Conservation (phyloP, 371 early-diverging fungal genomes). For the Haplosporangium sp. region DNA sequence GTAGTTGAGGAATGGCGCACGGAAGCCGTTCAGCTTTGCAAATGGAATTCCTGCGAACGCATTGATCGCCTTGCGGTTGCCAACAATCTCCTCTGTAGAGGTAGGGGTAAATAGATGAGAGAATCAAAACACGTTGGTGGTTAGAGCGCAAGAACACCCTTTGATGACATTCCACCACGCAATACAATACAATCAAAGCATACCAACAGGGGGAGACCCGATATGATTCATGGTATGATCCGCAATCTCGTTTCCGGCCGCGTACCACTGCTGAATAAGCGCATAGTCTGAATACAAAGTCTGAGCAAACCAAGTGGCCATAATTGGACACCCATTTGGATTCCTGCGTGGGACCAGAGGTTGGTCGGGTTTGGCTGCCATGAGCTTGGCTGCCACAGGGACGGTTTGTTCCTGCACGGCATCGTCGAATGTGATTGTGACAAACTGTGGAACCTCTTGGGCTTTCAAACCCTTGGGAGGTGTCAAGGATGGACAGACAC, state of each 20-base stretch:
- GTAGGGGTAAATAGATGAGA: conserved; percentile 6
- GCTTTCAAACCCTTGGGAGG: conserved; percentile 66
- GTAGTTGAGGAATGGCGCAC: conserved; percentile 77
- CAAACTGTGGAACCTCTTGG: conserved; percentile 73
- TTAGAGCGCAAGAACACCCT: conserved; percentile 28
- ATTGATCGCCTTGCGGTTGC: conserved; percentile 64
- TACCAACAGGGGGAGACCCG: conserved; percentile 56
- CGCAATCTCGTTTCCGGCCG: conserved; percentile 75
- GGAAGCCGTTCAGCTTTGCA: conserved; percentile 73
- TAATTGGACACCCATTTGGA: conserved; percentile 72
- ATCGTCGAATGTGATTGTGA: conserved; percentile 76
- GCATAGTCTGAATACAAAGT: conserved; percentile 73
- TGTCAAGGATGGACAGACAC: conserved; percentile 66
- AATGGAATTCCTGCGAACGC: conserved; percentile 70
- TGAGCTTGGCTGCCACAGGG: conserved; percentile 28
- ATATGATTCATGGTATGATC: conserved; percentile 74
- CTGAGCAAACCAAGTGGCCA: conserved; percentile 72
- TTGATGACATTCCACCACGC: conserved; percentile 8
- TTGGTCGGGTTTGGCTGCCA: too few species aligned
- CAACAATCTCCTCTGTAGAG: conserved; percentile 62
- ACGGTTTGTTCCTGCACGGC: conserved; percentile 65
- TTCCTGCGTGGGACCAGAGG: conserved; percentile 58
- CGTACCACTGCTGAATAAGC: conserved; percentile 74
- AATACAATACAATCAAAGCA: conserved; percentile 23
- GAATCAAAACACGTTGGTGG: conserved; percentile 55